These are phyloP conservation scores for Fennellomyces sp. DNA, from an alignment of 371 early-diverging fungal genomes.

Conservation along the genomic window DNA sequence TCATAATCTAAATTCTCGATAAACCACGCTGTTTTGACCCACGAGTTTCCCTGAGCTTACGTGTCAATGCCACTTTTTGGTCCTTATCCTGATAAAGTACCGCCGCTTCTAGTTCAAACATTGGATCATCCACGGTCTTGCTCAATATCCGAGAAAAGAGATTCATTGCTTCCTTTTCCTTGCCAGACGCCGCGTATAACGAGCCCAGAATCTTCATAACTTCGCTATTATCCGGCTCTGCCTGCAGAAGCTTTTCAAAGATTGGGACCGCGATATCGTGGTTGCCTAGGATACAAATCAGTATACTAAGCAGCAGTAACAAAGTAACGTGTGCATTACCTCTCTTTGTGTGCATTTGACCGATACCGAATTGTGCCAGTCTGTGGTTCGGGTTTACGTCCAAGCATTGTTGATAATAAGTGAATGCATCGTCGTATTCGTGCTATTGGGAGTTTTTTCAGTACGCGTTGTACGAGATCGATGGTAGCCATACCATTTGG, in stretches of 20 bases:
- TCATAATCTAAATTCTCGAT: conserved; percentile 33
- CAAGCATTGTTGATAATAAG: conserved; percentile 72
- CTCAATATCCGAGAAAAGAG: conserved; percentile 34
- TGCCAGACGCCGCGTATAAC: conserved; percentile 65
- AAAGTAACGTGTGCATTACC: conserved; percentile 14
- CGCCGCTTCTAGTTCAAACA: conserved; percentile 53
- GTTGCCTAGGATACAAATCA: conserved; percentile 37
- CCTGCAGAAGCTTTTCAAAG: conserved; percentile 71
- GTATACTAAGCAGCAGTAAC: too few relatives aligned
- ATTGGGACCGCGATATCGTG: conserved; percentile 64
- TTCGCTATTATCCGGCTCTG: conserved; percentile 67
- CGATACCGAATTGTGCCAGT: conserved; percentile 78
- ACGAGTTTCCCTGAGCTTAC: conserved; percentile 32
- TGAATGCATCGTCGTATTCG: conserved; percentile 72
- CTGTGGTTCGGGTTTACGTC: conserved; percentile 68
- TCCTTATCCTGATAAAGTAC: conserved; percentile 65
- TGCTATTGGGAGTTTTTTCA: conserved; percentile 22
- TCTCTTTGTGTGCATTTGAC: conserved; percentile 68
- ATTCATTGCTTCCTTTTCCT: conserved; percentile 65
- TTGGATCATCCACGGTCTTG: not conserved
- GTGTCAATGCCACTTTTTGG: conserved; percentile 51
- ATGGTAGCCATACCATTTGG: conserved; percentile 29
- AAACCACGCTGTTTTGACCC: not conserved
- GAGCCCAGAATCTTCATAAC: conserved; percentile 67
- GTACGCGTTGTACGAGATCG: not conserved